Evolutionary conservation across 805 yeast species (phyloP), one percentile per base, ranked within the genome.

Genomic region (Wickerhamiella brachini): DNA sequence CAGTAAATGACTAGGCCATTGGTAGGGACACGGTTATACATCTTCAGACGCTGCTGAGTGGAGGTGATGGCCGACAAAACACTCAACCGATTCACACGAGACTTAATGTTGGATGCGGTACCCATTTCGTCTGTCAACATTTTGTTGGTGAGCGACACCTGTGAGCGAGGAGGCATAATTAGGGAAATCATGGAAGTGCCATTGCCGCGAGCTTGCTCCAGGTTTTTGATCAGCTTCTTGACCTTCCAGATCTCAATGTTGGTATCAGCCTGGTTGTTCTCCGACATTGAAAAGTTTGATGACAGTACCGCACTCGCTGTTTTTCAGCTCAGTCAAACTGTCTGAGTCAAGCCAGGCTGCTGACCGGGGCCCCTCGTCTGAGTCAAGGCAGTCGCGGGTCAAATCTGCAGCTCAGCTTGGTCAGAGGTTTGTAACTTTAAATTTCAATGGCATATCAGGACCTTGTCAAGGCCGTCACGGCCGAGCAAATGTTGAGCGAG

Each of bases 241-340:
- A 93, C 81, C 80, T 93, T 93, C 98, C 98, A 93, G 75, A 93
- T 89, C 74, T 93, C 95, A 67, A 93, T 90, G 73, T 89, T 90
- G 73, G 85, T 88, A 67, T 93, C 98, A 49, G 95, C 93, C 59
- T 87, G 95, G 54, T 80, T 74, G 60, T 80, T 76, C 24, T 15
- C 17, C 37, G 34, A 23, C 34, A 44, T 44, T 37, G 37, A 44
- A 44, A 44, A 44, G 24, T 44, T 44, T 37, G 41, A 37, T 37
- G 41, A 37, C 22, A 15, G 24, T 41, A n/a, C 21, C n/a, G 41
- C 18, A 7, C n/a, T 6, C 6, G 15, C 21, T 38, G 12, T 38
- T 38, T 38, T 38, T 18, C 21, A 17, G 6, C 6, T 13, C n/a
- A n/a, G n/a, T n/a, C n/a, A n/a, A n/a, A n/a, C 15, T 7, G 18